Percentiles rank a stretch among this genome's conserved stretches.
These are phyloP conservation scores for Mycena metata DNA, from an alignment of 768 basidiomycete species.

Conservation along the genomic window DNA sequence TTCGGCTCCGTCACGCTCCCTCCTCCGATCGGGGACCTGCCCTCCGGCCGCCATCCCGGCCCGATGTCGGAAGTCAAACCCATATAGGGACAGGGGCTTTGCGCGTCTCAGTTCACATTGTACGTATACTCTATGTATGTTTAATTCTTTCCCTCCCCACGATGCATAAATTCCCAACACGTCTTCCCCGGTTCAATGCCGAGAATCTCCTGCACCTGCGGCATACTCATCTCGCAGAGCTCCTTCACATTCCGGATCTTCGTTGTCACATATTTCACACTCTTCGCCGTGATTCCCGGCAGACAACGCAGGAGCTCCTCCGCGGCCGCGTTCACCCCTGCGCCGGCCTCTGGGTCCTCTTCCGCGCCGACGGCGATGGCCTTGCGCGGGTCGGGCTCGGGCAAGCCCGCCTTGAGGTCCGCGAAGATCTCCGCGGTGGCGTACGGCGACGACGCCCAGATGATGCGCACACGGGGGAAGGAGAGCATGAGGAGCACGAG, in stretches of 20 bases:
- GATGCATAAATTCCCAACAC: conserved; percentile 88
- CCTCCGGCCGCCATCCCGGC: too few relatives aligned
- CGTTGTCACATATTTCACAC: conserved; percentile 86
- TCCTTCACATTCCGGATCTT: conserved; percentile 83
- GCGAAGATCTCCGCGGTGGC: conserved; percentile 92
- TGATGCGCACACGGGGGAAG: conserved; percentile 92
- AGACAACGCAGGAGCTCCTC: conserved; percentile 87
- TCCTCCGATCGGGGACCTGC: too few relatives aligned
- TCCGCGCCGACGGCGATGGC: conserved; percentile 89
- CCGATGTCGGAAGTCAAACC: too few relatives aligned
- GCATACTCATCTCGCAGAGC: conserved; percentile 73
- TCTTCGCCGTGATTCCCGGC: conserved; percentile 89
- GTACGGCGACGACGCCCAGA: conserved; percentile 98
- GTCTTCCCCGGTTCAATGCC: conserved; percentile 86
- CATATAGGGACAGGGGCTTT: too few relatives aligned
- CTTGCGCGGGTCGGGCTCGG: conserved; percentile 83
- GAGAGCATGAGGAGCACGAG: conserved; percentile 89
- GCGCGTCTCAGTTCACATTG: too few relatives aligned
- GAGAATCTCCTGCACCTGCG: conserved; percentile 77
- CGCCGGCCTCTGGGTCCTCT: conserved; percentile 75
- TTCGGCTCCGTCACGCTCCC: too few relatives aligned
- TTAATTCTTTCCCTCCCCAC: conserved; percentile 61
- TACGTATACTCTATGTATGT: too few relatives aligned
- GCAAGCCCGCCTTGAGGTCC: conserved; percentile 85
- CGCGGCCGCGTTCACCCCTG: conserved; percentile 78